Conservation (phyloP, 2,329 filamentous ascomycete species). For the Didymosphaeria variabile region DNA sequence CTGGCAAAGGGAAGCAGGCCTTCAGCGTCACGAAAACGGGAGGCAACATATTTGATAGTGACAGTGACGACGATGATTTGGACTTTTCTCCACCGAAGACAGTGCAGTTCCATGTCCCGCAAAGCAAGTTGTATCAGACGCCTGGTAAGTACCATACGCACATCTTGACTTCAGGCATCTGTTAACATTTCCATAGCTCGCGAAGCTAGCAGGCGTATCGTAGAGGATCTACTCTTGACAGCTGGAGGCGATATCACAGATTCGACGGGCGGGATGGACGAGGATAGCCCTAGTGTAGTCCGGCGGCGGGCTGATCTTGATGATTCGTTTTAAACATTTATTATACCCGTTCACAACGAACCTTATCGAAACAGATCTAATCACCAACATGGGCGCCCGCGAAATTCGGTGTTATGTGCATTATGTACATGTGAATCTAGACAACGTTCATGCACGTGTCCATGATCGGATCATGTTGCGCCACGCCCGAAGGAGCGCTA, state of each 20-base stretch:
- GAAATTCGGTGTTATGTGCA: background rate
- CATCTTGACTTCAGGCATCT: background rate
- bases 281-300: slow-evolving; percentile 60
- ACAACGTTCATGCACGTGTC: background rate
- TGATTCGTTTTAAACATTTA: slow-evolving; percentile 54
- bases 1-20: slow-evolving; percentile 55
- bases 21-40: slow-evolving; percentile 61
- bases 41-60: slow-evolving; percentile 71
- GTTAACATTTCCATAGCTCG: slow-evolving; percentile 62
- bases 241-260: slow-evolving; percentile 70
- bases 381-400: too few relatives aligned
- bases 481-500: background rate
- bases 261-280: slow-evolving; percentile 51
- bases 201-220: slow-evolving; percentile 82
- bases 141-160: slow-evolving; percentile 65
- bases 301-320: slow-evolving; percentile 56
- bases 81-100: slow-evolving; percentile 91
- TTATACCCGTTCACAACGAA: background rate
- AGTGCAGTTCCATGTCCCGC: slow-evolving; percentile 83
- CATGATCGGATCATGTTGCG: background rate
- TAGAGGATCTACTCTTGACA: slow-evolving; percentile 79
- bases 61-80: slow-evolving; percentile 67
- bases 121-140: slow-evolving; percentile 80
- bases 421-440: background rate
- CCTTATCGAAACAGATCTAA: too few relatives aligned